Conservation (phyloP, 164 flowering plant genomes). For the Vitis cinerea region DNA sequence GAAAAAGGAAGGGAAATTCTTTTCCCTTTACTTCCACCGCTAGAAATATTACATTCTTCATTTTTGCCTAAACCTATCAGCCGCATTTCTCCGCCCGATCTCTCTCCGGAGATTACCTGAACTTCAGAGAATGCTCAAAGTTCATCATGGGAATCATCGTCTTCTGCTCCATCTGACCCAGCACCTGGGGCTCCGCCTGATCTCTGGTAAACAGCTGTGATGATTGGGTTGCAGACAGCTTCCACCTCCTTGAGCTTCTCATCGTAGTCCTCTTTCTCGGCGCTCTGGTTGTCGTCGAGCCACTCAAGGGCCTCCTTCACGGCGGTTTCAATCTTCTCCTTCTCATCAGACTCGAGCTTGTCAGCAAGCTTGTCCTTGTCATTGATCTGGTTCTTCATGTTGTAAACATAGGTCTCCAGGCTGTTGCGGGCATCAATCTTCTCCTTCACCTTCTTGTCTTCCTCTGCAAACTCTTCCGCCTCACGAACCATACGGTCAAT, state of each 20-base stretch:
- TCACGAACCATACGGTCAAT: conserved; percentile 84
- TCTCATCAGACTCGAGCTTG: conserved; percentile 78
- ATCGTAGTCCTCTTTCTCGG: conserved; percentile 81
- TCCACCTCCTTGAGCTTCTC: conserved; percentile 89
- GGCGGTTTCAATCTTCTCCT: conserved; percentile 77
- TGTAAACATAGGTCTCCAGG: conserved; percentile 74
- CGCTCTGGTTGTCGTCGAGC: conserved; percentile 82
- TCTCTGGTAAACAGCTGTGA: conserved; percentile 75
- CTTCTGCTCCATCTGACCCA: conserved; percentile 43
- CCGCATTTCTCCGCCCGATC: neutral
- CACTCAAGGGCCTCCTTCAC: conserved; percentile 80
- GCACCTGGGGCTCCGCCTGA: conserved; percentile 77
- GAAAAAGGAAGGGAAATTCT: too few relatives aligned
- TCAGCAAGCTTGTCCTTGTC: conserved; percentile 94
- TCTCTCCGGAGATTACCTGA: neutral
- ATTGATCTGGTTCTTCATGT: conserved; percentile 78
- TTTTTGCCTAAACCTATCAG: neutral
- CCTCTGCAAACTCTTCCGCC: conserved; percentile 88
- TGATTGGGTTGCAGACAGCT: conserved; percentile 83
- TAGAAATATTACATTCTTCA: neutral
- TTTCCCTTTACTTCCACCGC: too few relatives aligned
- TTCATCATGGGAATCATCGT: conserved; percentile 67
- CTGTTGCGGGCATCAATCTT: conserved; percentile 81
- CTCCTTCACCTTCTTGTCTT: conserved; percentile 87
- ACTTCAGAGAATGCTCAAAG: conserved; percentile 31